Conservation (phyloP, 768 basidiomycete genomes). For the Naematelia aurantialba region DNA sequence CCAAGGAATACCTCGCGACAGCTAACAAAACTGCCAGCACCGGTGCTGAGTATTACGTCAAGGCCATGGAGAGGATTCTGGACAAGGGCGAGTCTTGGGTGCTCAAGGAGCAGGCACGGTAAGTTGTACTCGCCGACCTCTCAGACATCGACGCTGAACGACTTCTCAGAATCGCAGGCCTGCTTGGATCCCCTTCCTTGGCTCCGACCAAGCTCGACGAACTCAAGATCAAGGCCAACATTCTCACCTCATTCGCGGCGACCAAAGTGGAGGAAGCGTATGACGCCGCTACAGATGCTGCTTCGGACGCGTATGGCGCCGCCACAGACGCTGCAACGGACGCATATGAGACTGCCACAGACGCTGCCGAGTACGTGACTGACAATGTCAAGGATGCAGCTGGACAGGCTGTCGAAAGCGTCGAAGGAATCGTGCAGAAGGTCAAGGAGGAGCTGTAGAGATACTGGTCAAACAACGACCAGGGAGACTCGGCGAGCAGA, state of each 20-base stretch:
- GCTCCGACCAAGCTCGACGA: conserved; percentile 80
- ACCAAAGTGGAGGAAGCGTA: conserved; percentile 35
- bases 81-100: conserved; percentile 70
- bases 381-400: conserved; percentile 49
- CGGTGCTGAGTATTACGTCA: conserved; percentile 70
- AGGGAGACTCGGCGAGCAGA: too few relatives aligned
- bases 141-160: conserved; percentile 7
- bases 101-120: conserved; percentile 82
- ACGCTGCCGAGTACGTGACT: conserved; percentile 48
- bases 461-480: too few relatives aligned
- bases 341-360: conserved; percentile 23
- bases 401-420: conserved; percentile 24
- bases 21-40: conserved; percentile 35
- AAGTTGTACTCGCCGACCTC: conserved; percentile 13
- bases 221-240: conserved; percentile 85
- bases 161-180: conserved; percentile 61
- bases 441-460: conserved; percentile 37
- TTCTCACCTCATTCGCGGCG: conserved; percentile 52
- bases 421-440: conserved; percentile 23
- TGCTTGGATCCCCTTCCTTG: conserved; percentile 74
- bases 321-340: conserved; percentile 41
- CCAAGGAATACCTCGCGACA: conserved; percentile 49
- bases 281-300: conserved; percentile 28
- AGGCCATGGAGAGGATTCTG: conserved; percentile 82
- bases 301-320: conserved; percentile 52